phyloP scores from a whole-genome alignment of 2,329 filamentous ascomycete species.

The Botryotinia calthae region DNA sequence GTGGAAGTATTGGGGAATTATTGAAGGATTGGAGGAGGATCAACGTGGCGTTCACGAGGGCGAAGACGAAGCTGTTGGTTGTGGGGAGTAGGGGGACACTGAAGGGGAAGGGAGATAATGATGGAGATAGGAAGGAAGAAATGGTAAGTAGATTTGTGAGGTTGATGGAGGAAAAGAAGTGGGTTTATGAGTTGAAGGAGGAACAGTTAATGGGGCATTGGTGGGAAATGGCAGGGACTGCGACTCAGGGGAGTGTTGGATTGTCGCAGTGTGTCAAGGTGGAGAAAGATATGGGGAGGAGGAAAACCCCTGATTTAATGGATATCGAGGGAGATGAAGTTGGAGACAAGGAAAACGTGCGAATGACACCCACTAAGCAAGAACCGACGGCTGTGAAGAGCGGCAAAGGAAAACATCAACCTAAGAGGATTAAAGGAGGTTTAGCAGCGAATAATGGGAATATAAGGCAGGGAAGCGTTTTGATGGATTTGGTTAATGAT shows the following conservation, averaged over 20 bases:
- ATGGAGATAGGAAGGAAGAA: slow-evolving; percentile 51
- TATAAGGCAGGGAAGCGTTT: slow-evolving; percentile 32
- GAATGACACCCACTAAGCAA: not conserved
- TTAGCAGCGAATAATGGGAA: slow-evolving; percentile 50
- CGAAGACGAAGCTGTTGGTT: slow-evolving; percentile 87
- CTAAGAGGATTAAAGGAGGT: slow-evolving; percentile 57
- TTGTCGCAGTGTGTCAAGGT: slow-evolving; percentile 22
- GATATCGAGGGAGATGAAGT: not conserved
- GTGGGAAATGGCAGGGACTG: slow-evolving; percentile 56
- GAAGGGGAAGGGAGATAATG: slow-evolving; percentile 54
- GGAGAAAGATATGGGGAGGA: slow-evolving; percentile 20
- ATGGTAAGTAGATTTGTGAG: slow-evolving; percentile 73
- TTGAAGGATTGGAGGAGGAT: slow-evolving; percentile 89
- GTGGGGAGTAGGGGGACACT: slow-evolving; percentile 80
- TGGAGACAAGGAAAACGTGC: not conserved
- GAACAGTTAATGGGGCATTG: slow-evolving; percentile 65
- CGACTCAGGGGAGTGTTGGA: slow-evolving; percentile 40
- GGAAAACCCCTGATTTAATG: not conserved
- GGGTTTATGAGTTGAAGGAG: slow-evolving; percentile 71
- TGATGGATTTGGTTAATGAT: slow-evolving; percentile 78
- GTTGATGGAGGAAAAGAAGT: slow-evolving; percentile 74
- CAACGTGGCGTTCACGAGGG: slow-evolving; percentile 92
- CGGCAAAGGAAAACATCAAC: slow-evolving; percentile 33
- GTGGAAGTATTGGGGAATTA: slow-evolving; percentile 80
- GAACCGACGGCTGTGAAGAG: not conserved